Base-by-base conservation (phyloP, 129 eudicot species). In the Flaveria robusta region DNA sequence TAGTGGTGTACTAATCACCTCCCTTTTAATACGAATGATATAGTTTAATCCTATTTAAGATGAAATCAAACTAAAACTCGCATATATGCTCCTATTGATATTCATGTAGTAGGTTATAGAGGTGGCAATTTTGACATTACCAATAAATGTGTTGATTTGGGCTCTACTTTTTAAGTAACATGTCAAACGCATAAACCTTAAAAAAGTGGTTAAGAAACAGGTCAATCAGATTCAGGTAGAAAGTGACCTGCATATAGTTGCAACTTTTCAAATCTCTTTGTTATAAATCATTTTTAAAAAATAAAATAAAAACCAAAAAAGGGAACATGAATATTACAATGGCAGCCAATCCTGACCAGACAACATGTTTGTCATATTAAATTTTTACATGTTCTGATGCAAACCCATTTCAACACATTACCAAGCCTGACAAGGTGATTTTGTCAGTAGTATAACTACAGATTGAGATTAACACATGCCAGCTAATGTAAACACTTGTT, bases 51-150 rank as follows among this genome's bases (percentile, higher is more conserved):
- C 19, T 68, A 20, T 1, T 23, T 34, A 5, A 54, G 20, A 54
- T 54, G 10, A 5, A 12, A 23, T 37, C 66, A 64, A 41, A 37
- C 62, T 43, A 66, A 4, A 71, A 18, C 65, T 9, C 12, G 47
- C 49, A 52, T 19, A 34, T 19, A 50, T 16, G 7, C 1, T 20
- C 43, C 16, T 47, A 50, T 50, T 46, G 75, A 51, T 70, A 70
- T 18, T 62, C 59, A 29, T 27, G 24, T 71, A 16, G 75, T 52
- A 49, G 45, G 27, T 39, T 1, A n/a, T 34, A 7, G 4, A 34
- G 39, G 39, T 34, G 71, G 50, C 51, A 37, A 39, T 12, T 41
- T 64, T 64, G 7, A 66, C 71, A 70, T 49, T 19, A 39, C 51
- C 4, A 23, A 58, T 20, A 58, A 22, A 10, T 9, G 31, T 9